Evolutionary conservation across 2,329 filamentous ascomycete genomes (phyloP), one percentile per base, ranked within the genome.

Genomic region (Colletotrichum echinochloae): DNA sequence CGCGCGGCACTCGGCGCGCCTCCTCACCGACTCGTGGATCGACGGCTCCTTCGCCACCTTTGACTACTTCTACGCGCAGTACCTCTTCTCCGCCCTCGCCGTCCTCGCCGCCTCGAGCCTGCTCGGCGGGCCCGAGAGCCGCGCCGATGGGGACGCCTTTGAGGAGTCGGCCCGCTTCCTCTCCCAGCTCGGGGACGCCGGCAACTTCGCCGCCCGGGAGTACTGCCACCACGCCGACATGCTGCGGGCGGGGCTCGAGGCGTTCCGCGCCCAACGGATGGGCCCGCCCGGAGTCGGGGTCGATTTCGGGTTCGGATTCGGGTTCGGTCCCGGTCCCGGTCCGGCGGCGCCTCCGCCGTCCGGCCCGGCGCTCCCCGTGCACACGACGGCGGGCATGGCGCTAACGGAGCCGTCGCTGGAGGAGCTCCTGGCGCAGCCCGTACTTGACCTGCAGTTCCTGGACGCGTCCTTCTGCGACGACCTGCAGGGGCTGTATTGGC

Each of bases 21-120:
- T 86, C 0, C 76, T 86, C 0, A 82, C 79, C 5, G 78, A 83
- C 8, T 79, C 79, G 16, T 86, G 84, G 84, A 81, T 84, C 3
- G 79, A 83, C 30, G 84, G 84, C 0, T 80, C 82, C 0, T 84
- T 85, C 63, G 76, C 80, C 0, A 84, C 80, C 0, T 84, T 85
- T 61, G 84, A 85, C 69, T 85, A 84, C 73, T 82, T 82, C 64
- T 79, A 81, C 74, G 81, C 81, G 0, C 83, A 85, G 57, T 85
- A 84, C 44, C 79, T 86, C n/a, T 86, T 86, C 72, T 83, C 83
- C 0, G 79, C 83, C 0, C 79, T 82, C 1, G 83, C 80, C 0
- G 79, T 85, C 8, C 78, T 86, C 1, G 82, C 81, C 1, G 78
- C 85, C 2, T 84, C 84, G 3, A 82, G 80, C 44, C 73, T 84